A percentile compares a stretch with the other conserved stretches of the same genome.
Evolutionary conservation across 768 basidiomycete species (phyloP).

Genomic region (Cubamyces lactineus): DNA sequence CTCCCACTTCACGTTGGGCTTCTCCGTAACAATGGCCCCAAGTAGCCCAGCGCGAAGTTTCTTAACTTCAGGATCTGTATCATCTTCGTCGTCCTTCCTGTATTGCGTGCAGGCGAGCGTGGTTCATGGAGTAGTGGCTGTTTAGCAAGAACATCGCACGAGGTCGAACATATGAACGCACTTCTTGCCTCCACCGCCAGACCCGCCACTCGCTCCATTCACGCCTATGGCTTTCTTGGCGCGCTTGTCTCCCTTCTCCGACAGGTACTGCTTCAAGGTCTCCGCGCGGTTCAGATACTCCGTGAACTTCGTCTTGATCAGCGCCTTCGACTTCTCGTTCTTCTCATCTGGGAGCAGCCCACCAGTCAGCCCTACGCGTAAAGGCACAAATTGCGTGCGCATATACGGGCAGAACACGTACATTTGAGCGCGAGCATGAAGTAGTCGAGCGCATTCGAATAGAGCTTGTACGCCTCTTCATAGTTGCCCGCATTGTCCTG

Average conservation of each 20-base stretch:
- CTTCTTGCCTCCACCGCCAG: slow-evolving; percentile 41
- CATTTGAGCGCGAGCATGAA: slow-evolving; percentile 98
- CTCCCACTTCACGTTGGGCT: slow-evolving; percentile 96
- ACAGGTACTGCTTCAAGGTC: slow-evolving; percentile 83
- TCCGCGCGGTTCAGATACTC: slow-evolving; percentile 95
- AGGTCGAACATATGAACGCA: slow-evolving; percentile 31
- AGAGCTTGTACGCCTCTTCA: slow-evolving; percentile 90
- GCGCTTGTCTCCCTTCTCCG: slow-evolving; percentile 64
- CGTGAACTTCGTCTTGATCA: slow-evolving; percentile 86
- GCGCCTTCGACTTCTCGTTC: slow-evolving; percentile 87
- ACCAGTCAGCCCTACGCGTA: neutral
- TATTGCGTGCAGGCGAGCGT: neutral
- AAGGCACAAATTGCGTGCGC: neutral
- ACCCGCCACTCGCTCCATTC: slow-evolving; percentile 47
- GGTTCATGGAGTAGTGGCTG: too few relatives aligned
- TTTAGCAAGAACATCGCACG: too few relatives aligned
- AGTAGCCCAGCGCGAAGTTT: slow-evolving; percentile 92
- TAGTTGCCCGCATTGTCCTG: slow-evolving; percentile 94
- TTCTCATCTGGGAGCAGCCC: slow-evolving; percentile 69
- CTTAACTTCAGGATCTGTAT: slow-evolving; percentile 90
- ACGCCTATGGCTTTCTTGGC: slow-evolving; percentile 54
- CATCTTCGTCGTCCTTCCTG: slow-evolving; percentile 65
- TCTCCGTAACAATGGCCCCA: slow-evolving; percentile 89
- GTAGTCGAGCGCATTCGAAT: slow-evolving; percentile 95
- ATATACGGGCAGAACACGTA: slow-evolving; percentile 40